Conservation (phyloP, 768 basidiomycete genomes). For the Austroboletus eburneus region DNA sequence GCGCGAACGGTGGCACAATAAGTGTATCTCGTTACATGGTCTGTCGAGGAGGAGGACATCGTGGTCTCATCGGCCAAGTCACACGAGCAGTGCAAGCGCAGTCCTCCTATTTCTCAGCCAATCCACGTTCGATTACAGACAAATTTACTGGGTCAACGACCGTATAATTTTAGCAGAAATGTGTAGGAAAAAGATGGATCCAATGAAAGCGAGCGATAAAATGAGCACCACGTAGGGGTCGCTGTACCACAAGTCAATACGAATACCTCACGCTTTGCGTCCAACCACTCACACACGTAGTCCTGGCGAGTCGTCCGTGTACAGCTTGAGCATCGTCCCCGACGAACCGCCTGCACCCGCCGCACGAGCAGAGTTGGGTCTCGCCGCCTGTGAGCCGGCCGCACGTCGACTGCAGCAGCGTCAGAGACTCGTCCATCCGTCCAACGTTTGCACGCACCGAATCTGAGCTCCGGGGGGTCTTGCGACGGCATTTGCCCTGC, state of each 20-base stretch:
- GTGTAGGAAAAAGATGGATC: conserved; percentile 97
- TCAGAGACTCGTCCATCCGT: background rate
- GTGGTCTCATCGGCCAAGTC: background rate
- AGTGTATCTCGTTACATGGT: conserved; percentile 7
- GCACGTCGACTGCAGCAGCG: conserved; percentile 60
- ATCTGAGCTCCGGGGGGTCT: conserved; percentile 80
- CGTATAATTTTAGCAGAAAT: conserved; percentile 94
- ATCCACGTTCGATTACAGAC: background rate
- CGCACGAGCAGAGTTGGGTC: conserved; percentile 83
- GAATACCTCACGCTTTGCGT: no score
- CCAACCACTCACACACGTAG: conserved; percentile 71
- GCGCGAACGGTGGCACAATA: conserved; percentile 14
- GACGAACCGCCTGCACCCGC: conserved; percentile 95
- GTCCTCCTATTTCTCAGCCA: background rate
- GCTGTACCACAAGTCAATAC: conserved; percentile 36
- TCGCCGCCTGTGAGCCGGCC: conserved; percentile 55
- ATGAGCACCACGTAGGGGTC: conserved; percentile 97
- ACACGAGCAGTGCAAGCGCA: background rate
- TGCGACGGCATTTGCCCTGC: conserved; percentile 47
- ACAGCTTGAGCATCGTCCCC: conserved; percentile 98
- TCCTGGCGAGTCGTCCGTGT: conserved; percentile 97
- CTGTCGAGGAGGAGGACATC: no score
- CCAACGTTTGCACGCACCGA: conserved; percentile 47
- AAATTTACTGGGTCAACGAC: conserved; percentile 72
- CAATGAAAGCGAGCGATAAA: conserved; percentile 94